These are phyloP conservation scores for Fremontodendron californicum DNA, from an alignment of 345 rosid species.

Conservation along the genomic window DNA sequence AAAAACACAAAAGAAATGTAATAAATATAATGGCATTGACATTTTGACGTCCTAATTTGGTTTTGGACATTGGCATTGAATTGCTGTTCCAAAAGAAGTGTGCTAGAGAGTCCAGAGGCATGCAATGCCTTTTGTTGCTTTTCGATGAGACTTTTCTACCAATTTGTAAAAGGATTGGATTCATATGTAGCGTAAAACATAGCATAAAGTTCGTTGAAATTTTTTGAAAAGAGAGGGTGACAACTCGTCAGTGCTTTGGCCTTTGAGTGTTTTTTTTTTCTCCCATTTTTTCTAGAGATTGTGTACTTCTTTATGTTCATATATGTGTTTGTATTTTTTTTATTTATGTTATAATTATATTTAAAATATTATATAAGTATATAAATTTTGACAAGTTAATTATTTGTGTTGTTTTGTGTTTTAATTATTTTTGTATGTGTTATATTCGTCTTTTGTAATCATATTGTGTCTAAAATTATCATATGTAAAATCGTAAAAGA, in stretches of 20 bases:
- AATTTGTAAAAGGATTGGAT: neutral
- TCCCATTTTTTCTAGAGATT: too few relatives aligned
- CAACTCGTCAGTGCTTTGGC: neutral
- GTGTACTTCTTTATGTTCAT: too few relatives aligned
- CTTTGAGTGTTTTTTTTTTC: neutral
- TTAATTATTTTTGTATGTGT: too few relatives aligned
- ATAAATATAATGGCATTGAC: neutral
- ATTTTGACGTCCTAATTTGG: too few relatives aligned
- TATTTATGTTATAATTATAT: too few relatives aligned
- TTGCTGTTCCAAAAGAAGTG: neutral
- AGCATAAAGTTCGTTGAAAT: neutral
- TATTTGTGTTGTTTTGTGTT: too few relatives aligned
- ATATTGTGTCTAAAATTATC: too few relatives aligned
- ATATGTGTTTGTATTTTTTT: too few relatives aligned
- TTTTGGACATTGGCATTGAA: neutral
- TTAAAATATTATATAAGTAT: too few relatives aligned
- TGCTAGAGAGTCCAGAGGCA: neutral
- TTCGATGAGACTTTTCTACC: neutral
- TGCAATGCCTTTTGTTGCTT: neutral
- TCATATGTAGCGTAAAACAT: neutral
- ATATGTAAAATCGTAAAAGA: too few relatives aligned
- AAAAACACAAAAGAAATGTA: neutral
- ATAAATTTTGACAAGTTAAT: too few relatives aligned
- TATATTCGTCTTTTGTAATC: too few relatives aligned
- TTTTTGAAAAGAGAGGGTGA: neutral